Conservation (phyloP, 2,329 filamentous ascomycete species). For the Epichloe baconii region DNA sequence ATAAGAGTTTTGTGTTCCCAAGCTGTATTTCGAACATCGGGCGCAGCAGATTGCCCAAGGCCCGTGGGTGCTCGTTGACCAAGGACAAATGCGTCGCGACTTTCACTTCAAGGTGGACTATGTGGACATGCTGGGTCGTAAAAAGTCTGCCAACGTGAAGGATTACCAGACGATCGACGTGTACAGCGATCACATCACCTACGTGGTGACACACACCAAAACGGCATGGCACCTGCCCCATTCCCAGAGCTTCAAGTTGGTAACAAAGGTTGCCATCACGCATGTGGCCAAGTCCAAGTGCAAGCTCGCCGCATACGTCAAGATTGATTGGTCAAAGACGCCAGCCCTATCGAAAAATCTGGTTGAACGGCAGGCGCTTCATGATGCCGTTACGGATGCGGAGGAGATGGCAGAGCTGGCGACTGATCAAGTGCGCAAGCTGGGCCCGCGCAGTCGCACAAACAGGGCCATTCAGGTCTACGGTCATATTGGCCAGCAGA, state of each 20-base stretch:
- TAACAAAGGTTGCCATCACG: constrained; percentile 88
- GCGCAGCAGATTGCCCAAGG: constrained; percentile 73
- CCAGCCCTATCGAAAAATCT: constrained; percentile 47
- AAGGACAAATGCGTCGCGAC: constrained; percentile 59
- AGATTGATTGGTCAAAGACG: constrained; percentile 71
- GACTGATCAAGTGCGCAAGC: constrained; percentile 62
- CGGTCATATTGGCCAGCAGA: constrained; percentile 58
- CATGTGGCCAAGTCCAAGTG: constrained; percentile 85
- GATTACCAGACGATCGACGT: constrained; percentile 83
- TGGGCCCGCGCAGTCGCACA: constrained; percentile 61
- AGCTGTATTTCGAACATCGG: constrained; percentile 72
- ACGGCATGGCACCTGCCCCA: constrained; percentile 78
- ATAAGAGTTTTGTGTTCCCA: constrained; percentile 88
- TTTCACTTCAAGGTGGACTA: constrained; percentile 70
- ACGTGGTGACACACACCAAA: constrained; percentile 49
- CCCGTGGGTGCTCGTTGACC: constrained; percentile 64
- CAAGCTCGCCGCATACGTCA: constrained; percentile 78
- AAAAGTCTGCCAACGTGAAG: constrained; percentile 48
- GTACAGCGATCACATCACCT: constrained; percentile 60
- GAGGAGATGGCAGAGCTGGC: constrained; percentile 64
- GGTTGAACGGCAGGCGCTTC: constrained; percentile 58
- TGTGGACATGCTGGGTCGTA: constrained; percentile 49
- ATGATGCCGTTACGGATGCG: constrained; percentile 60
- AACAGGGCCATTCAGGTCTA: constrained; percentile 71
- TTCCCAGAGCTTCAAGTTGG: constrained; percentile 62